These are phyloP conservation scores for Chrysosporium queenslandicum DNA, from an alignment of 2,329 filamentous ascomycete genomes.

Conservation along the genomic window DNA sequence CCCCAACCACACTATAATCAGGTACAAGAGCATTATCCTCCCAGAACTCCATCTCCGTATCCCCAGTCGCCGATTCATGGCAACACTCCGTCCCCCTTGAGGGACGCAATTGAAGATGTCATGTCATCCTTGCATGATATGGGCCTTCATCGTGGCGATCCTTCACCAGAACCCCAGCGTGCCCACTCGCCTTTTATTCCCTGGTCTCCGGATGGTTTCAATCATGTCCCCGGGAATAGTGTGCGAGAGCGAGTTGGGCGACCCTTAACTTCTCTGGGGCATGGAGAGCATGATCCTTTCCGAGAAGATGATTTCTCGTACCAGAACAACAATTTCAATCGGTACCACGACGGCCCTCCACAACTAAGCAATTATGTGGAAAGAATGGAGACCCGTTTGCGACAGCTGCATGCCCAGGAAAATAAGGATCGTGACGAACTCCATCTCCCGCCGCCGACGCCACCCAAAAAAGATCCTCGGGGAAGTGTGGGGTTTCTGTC, in stretches of 20 bases:
- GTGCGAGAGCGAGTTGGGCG: constrained; percentile 36
- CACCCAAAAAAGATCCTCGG: constrained; percentile 43
- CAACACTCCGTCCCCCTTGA: constrained; percentile 78
- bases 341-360: constrained; percentile 51
- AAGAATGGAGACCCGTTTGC: constrained; percentile 77
- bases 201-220: constrained; percentile 88
- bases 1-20: constrained; percentile 27
- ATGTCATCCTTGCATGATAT: constrained; percentile 91
- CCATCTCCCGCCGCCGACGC: constrained; percentile 50
- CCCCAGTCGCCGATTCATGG: constrained; percentile 54
- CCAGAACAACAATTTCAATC: constrained; percentile 43
- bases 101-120: constrained; percentile 95
- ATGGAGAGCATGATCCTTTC: constrained; percentile 42
- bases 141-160: constrained; percentile 49
- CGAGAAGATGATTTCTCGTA: constrained; percentile 48
- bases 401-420: constrained; percentile 53
- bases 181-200: constrained; percentile 49
- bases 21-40: constrained; percentile 5
- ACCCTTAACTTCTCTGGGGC: constrained; percentile 65
- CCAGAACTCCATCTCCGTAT: constrained; percentile 41
- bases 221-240: constrained; percentile 36
- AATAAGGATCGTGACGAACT: constrained; percentile 36
- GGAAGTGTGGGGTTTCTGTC: constrained; percentile 32
- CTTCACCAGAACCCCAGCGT: constrained; percentile 45
- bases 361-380: constrained; percentile 79